Percentiles rank a stretch among this genome's conserved stretches.
Evolutionary conservation across 371 early-diverging fungal genomes (phyloP).

Genomic region (Mucor sp.): DNA sequence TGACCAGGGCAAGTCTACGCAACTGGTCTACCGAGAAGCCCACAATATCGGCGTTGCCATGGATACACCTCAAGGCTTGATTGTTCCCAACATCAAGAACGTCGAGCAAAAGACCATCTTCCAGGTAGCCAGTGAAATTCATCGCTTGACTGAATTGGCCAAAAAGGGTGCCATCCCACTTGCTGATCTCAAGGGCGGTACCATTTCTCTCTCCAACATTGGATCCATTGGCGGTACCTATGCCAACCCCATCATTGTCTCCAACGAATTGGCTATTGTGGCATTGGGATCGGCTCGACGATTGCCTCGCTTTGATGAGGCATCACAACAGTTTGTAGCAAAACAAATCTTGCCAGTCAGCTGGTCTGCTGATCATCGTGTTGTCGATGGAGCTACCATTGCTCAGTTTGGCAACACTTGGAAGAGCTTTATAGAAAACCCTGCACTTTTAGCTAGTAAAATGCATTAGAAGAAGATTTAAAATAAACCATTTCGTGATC

Average conservation of each 20-base stretch:
- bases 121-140: constrained; percentile 84
- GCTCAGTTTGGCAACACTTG: constrained; percentile 85
- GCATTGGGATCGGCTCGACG: constrained; percentile 83
- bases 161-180: constrained; percentile 60
- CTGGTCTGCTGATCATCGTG: constrained; percentile 96
- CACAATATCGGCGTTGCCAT: constrained; percentile 96
- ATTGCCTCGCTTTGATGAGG: constrained; percentile 75
- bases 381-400: constrained; percentile 94
- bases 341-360: constrained; percentile 74
- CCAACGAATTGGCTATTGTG: constrained; percentile 85
- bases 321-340: constrained; percentile 64
- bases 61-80: constrained; percentile 91
- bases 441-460: constrained; percentile 54
- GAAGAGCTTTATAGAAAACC: constrained; percentile 85
- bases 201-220: constrained; percentile 90
- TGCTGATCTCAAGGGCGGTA: constrained; percentile 81
- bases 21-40: constrained; percentile 66
- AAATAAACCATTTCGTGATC: not conserved
- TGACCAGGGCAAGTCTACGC: not conserved
- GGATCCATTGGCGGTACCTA: constrained; percentile 92
- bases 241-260: constrained; percentile 84
- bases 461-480: constrained; percentile 34
- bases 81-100: constrained; percentile 92
- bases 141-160: constrained; percentile 71
- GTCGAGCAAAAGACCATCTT: constrained; percentile 83